Base-by-base conservation (phyloP, 176 grass and related monocot species). In the Triticum dicoccoides region DNA sequence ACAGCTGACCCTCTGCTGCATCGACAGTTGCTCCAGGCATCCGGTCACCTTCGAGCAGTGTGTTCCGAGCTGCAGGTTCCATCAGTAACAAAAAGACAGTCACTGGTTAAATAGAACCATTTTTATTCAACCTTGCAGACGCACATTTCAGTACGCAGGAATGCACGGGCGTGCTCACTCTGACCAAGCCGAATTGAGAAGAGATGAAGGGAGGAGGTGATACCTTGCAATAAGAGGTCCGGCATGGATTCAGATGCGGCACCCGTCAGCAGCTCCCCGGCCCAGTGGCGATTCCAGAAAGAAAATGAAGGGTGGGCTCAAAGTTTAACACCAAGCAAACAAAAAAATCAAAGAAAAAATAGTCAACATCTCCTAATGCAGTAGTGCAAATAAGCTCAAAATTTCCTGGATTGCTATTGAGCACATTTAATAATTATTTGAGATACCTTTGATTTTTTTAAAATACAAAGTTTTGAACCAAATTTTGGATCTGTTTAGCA, bases 221-320 rank as follows among this genome's bases (percentile, higher is more conserved):
- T 65, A 90, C 73, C 89, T 90, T 78, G n/a, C 32, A n/a, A 13
- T 42, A 90, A 12, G 44, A 90, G 73, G 65, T 90, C 84, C 17
- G 73, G 6, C 88, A 86, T 90, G 23, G 64, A 90, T 0, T 59
- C 73, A 41, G 32, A 86, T 0, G 33, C 73, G 45, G 8, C 17
- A 9, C 14, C 64, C 83, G 51, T 21, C 39, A n/a, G 14, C 13
- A 39, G 21, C 39, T 9, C 38, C 39, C 39, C 39, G 39, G 39
- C 39, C 35, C 35, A 6, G 4, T 37, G 35, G 35, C 35, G 35
- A 37, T 37, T 37, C 35, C 35, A 37, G 35, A 37, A 33, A 33
- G 33, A 33, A 33, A 33, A 33, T 33, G 33, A 33, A 33, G 29
- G 29, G 29, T 29, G 35, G 35, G 5, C 35, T 37, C 35, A 37